Conservation (phyloP, 2,329 filamentous ascomycete species). For the Lecanicillium sp. region DNA sequence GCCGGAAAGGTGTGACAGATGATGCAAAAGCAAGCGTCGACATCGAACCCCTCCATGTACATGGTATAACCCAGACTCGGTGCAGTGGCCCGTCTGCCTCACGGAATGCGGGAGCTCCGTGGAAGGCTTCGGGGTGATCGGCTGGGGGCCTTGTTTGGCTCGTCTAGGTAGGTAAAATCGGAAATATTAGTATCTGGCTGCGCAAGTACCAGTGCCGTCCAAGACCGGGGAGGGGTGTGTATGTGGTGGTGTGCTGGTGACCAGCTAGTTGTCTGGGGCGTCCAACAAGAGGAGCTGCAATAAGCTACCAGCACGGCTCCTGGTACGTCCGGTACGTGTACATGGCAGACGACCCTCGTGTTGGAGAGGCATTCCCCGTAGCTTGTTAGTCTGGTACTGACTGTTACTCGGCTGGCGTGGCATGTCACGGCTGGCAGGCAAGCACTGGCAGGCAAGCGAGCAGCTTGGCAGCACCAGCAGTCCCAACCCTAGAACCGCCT, state of each 20-base stretch:
- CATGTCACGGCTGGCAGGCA: too few relatives aligned
- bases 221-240: slow-evolving; percentile 9
- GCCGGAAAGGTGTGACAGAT: slow-evolving; percentile 4
- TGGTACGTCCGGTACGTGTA: too few relatives aligned
- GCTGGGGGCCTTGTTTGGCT: slow-evolving; percentile 12
- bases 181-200: slow-evolving; percentile 14
- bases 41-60: slow-evolving; percentile 9
- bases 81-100: slow-evolving; percentile 11
- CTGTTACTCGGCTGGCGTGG: too few relatives aligned
- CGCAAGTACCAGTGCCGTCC: background rate
- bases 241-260: too few relatives aligned
- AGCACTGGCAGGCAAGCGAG: too few relatives aligned
- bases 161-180: slow-evolving; percentile 13
- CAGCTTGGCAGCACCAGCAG: too few relatives aligned
- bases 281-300: background rate
- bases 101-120: slow-evolving; percentile 14
- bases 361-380: too few relatives aligned
- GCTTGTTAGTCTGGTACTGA: too few relatives aligned
- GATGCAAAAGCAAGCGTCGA: slow-evolving; percentile 10
- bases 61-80: slow-evolving; percentile 11
- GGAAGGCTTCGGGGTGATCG: slow-evolving; percentile 15
- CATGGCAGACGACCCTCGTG: too few relatives aligned
- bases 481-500: too few relatives aligned
- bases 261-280: background rate
- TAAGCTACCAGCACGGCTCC: slow-evolving; percentile 3